Evolutionary conservation across 2,329 filamentous ascomycete species (phyloP).

Genomic region (Ophiocordyceps unilateralis): DNA sequence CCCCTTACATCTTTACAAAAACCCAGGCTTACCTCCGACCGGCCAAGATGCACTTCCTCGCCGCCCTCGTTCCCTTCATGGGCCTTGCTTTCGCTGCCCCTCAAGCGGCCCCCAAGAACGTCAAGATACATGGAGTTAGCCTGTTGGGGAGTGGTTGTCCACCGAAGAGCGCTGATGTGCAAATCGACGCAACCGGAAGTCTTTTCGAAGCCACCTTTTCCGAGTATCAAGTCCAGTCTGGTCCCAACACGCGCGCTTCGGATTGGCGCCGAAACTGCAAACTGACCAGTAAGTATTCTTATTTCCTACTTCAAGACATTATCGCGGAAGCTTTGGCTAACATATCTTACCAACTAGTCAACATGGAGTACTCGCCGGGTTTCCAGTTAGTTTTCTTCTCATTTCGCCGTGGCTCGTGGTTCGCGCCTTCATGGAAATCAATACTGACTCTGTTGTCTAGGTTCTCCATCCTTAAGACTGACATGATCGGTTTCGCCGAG

Average conservation of each 20-base stretch:
- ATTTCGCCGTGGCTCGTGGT: too few species aligned
- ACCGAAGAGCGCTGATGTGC: neutral
- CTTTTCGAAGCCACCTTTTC: neutral
- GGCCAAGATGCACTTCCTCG: neutral
- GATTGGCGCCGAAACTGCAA: neutral
- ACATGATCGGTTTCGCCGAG: constrained; percentile 11
- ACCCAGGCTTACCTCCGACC: too few species aligned
- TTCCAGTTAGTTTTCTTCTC: neutral
- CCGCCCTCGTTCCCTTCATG: neutral
- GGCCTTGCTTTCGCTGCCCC: neutral
- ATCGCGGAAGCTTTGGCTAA: too few species aligned
- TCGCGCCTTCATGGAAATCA: too few species aligned
- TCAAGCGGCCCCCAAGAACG: neutral
- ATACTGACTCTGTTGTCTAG: constrained; percentile 1
- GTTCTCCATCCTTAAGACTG: constrained; percentile 9
- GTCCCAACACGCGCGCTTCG: neutral
- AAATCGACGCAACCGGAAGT: neutral
- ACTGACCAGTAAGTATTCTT: neutral
- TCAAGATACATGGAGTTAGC: neutral
- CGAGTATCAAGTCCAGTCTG: neutral
- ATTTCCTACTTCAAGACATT: too few species aligned
- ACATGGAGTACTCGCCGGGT: neutral
- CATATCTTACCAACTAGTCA: neutral
- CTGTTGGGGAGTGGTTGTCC: neutral
- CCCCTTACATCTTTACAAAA: too few species aligned